Percentiles rank a stretch among this genome's conserved stretches.
Conservation (phyloP, 2,329 filamentous ascomycete species). For the Diaporthe destruens region DNA sequence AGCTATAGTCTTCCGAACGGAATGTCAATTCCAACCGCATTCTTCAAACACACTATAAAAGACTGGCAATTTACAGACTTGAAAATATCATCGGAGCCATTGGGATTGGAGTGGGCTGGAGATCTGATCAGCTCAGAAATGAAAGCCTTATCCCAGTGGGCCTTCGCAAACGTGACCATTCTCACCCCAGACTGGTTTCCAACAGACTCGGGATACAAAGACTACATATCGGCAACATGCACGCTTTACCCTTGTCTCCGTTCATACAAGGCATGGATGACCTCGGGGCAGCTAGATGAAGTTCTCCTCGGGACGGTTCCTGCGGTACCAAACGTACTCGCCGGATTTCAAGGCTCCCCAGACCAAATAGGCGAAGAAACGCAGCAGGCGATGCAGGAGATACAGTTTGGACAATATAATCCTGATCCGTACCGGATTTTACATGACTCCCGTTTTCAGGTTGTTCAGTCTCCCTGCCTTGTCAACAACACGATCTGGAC, state of each 20-base stretch:
- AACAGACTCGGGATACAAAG: not conserved
- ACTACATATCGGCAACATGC: not conserved
- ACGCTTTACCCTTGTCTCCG: not conserved
- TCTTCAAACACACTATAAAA: no score
- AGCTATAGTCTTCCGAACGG: not conserved
- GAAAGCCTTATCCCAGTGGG: not conserved
- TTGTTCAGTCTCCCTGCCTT: not conserved
- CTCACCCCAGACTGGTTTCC: not conserved
- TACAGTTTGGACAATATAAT: no score
- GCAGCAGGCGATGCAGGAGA: no score
- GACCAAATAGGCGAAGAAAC: no score
- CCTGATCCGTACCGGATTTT: no score
- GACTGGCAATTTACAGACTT: no score
- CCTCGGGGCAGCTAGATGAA: not conserved
- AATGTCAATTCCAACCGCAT: not conserved
- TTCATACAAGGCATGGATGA: not conserved
- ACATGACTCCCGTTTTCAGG: not conserved
- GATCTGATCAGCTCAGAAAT: not conserved
- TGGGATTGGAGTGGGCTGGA: not conserved
- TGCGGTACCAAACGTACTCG: no score
- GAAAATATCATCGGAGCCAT: no score
- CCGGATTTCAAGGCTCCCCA: no score
- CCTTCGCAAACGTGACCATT: not conserved
- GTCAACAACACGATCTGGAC: not conserved
- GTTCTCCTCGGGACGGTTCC: not conserved